These are phyloP conservation scores for Trypanosoma mega DNA, from an alignment of 208 protist species.

Conservation along the genomic window DNA sequence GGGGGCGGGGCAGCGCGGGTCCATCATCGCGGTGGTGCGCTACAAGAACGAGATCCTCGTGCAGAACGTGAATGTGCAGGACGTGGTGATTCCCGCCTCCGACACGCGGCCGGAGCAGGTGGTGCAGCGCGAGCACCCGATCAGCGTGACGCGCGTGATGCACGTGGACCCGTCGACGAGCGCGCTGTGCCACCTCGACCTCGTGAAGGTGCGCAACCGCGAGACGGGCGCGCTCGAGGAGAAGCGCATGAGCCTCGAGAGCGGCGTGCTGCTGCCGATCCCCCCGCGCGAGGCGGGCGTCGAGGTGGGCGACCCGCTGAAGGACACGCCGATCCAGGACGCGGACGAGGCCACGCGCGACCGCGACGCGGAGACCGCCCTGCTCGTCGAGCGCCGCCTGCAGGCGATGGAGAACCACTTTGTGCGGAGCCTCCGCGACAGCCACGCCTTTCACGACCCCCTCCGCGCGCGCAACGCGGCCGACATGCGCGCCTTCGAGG, in stretches of 20 bases:
- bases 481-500: conserved; percentile 68
- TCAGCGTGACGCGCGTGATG: conserved; percentile 59
- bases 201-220: conserved; percentile 83
- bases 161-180: conserved; percentile 87
- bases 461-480: conserved; percentile 54
- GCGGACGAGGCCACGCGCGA: conserved; percentile 80
- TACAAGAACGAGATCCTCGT: conserved; percentile 92
- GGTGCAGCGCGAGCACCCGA: conserved; percentile 86
- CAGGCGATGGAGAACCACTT: conserved; percentile 88
- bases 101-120: conserved; percentile 84
- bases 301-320: conserved; percentile 71
- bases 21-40: conserved; percentile 82
- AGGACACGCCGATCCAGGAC: conserved; percentile 84
- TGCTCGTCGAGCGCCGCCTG: conserved; percentile 70
- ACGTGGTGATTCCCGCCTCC: conserved; percentile 83
- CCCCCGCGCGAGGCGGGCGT: conserved; percentile 49
- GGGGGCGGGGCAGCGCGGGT: conserved; percentile 71
- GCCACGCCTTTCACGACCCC: conserved; percentile 65
- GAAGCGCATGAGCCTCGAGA: conserved; percentile 71
- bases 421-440: conserved; percentile 43
- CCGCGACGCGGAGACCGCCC: conserved; percentile 55
- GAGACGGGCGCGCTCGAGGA: conserved; percentile 70
- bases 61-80: conserved; percentile 88
- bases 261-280: conserved; percentile 78
- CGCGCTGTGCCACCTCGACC: conserved; percentile 58